These are phyloP conservation scores for Geotrichum carabidarum DNA, from an alignment of 1,139 yeast species.

Conservation along the genomic window DNA sequence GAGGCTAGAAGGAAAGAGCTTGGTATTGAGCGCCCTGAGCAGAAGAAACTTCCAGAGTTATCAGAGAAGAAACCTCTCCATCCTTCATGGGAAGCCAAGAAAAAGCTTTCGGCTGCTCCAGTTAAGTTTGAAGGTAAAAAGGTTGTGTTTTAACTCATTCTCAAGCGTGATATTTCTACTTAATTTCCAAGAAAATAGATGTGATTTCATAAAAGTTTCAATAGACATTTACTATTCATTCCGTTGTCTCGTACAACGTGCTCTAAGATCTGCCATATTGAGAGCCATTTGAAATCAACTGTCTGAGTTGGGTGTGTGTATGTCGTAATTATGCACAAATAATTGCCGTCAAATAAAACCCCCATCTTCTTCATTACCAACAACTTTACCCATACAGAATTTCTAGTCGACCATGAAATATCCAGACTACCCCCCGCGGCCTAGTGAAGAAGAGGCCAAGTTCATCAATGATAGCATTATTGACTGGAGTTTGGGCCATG, in stretches of 20 bases:
- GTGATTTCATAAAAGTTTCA: background rate
- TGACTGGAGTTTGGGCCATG: constrained; percentile 78
- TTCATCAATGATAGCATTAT: constrained; percentile 36
- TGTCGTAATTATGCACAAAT: background rate
- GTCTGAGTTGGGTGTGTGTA: background rate
- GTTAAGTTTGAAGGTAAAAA: constrained; percentile 80
- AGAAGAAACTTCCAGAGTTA: constrained; percentile 13
- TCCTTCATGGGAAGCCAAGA: constrained; percentile 97
- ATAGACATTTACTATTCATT: background rate
- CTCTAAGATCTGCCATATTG: too few species aligned
- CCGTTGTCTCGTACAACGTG: too few species aligned
- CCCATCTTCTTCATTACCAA: background rate
- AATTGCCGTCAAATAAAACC: background rate
- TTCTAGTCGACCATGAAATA: constrained; percentile 10
- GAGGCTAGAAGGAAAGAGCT: constrained; percentile 45
- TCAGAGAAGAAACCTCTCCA: constrained; percentile 46
- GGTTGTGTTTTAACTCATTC: constrained; percentile 47
- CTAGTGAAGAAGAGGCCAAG: constrained; percentile 11
- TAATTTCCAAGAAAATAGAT: background rate
- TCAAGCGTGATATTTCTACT: background rate
- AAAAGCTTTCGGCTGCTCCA: constrained; percentile 44
- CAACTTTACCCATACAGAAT: background rate
- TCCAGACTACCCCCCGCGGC: constrained; percentile 17
- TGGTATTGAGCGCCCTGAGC: constrained; percentile 29
- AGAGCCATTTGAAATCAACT: too few species aligned